phyloP scores from a whole-genome alignment of 768 basidiomycete species.

The Collybia sordida region DNA sequence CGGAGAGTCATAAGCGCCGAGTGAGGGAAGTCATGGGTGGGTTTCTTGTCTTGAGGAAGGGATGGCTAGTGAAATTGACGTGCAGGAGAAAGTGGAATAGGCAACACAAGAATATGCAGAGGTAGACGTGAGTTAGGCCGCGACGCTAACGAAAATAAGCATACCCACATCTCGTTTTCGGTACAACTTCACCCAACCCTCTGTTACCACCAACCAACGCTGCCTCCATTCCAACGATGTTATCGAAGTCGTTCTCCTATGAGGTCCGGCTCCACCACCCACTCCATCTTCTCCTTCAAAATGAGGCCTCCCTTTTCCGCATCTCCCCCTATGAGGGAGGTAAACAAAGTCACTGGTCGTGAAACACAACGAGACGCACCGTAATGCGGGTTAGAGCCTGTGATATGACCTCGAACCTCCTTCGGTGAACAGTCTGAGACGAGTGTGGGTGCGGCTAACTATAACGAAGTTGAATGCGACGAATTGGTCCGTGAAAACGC shows the following conservation, averaged over 20 bases:
- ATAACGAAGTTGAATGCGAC: too few relatives aligned
- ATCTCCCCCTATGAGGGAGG: too few relatives aligned
- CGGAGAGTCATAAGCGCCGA: slow-evolving; percentile 39
- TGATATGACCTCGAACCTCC: too few relatives aligned
- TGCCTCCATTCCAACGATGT: slow-evolving; percentile 59
- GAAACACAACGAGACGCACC: too few relatives aligned
- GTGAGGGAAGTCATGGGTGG: slow-evolving; percentile 40
- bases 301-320: background rate
- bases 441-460: too few relatives aligned
- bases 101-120: too few relatives aligned
- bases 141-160: background rate
- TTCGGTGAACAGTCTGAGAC: too few relatives aligned
- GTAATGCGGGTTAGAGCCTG: too few relatives aligned
- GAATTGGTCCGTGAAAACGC: too few relatives aligned
- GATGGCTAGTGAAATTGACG: background rate
- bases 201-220: slow-evolving; percentile 60
- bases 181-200: slow-evolving; percentile 54
- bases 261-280: slow-evolving; percentile 1
- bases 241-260: slow-evolving; percentile 10
- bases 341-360: too few relatives aligned
- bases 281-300: background rate
- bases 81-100: background rate
- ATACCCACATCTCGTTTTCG: slow-evolving; percentile 50
- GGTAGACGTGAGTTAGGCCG: background rate
- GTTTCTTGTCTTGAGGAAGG: slow-evolving; percentile 32